phyloP scores from a whole-genome alignment of 805 yeast genomes.

The Myxozyma sirexii region DNA sequence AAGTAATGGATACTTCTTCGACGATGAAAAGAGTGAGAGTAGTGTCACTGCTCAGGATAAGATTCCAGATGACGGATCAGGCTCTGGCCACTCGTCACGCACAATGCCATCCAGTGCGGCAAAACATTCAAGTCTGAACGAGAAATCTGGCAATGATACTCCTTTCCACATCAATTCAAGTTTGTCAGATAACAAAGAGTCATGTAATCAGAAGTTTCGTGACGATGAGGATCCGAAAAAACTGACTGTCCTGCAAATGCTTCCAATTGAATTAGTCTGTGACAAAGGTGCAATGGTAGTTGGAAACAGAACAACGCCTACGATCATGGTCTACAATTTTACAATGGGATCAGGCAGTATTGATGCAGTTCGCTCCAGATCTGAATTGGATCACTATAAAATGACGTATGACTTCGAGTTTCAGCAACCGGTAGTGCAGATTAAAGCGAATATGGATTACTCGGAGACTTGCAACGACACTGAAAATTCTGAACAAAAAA shows the following conservation, averaged over 20 bases:
- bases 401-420: slow-evolving; percentile 50
- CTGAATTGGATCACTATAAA: slow-evolving; percentile 59
- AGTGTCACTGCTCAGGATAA: not conserved
- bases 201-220: not conserved
- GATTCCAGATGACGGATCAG: not conserved
- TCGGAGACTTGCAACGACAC: not conserved
- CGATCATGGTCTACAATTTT: slow-evolving; percentile 66
- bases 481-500: not conserved
- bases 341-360: slow-evolving; percentile 56
- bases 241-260: slow-evolving; percentile 37
- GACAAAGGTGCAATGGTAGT: slow-evolving; percentile 71
- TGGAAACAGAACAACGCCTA: slow-evolving; percentile 80
- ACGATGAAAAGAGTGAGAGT: not conserved
- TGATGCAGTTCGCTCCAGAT: slow-evolving; percentile 53
- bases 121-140: not conserved
- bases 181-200: not conserved
- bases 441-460: slow-evolving; percentile 74
- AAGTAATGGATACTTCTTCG: not conserved
- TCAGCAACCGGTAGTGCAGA: slow-evolving; percentile 56
- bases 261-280: slow-evolving; percentile 67
- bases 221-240: slow-evolving; percentile 2
- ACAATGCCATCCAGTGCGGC: not conserved
- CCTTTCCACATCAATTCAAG: not conserved
- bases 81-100: not conserved
- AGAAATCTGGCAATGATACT: not conserved